phyloP scores from a whole-genome alignment of 1,284 basidiomycete species.

The Trichosporon sp. region DNA sequence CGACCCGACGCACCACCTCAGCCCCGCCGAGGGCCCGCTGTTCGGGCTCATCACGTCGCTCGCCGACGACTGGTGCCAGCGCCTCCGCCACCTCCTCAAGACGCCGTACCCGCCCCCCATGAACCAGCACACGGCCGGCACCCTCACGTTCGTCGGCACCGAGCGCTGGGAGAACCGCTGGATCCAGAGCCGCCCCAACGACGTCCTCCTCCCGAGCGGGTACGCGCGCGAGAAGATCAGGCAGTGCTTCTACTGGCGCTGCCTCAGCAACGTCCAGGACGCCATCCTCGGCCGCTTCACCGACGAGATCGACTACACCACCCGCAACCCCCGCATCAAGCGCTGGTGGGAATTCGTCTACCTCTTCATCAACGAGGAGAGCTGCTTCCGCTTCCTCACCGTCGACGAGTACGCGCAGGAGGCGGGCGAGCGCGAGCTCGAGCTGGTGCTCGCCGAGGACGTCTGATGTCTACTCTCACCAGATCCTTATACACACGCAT shows the following conservation, averaged over 20 bases:
- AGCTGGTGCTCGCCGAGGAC: background rate
- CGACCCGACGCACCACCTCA: background rate
- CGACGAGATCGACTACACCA: slow-evolving; percentile 2
- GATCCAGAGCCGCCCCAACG: background rate
- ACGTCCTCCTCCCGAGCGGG: background rate
- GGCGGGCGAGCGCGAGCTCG: slow-evolving; percentile 1
- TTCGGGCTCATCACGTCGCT: background rate
- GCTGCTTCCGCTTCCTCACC: background rate
- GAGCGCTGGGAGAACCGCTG: background rate
- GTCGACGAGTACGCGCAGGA: background rate
- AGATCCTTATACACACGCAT: background rate
- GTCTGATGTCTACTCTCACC: background rate
- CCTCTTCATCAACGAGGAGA: slow-evolving; percentile 4
- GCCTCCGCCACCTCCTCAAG: background rate
- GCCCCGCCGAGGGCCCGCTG: background rate
- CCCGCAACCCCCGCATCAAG: background rate
- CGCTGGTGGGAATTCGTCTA: slow-evolving; percentile 1
- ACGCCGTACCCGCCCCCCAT: background rate
- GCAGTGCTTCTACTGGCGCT: slow-evolving; percentile 4
- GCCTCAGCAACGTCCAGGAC: slow-evolving; percentile 1
- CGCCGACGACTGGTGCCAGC: background rate
- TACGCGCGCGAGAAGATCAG: background rate
- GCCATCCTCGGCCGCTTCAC: background rate
- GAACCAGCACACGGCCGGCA: background rate
- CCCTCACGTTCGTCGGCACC: background rate